These are phyloP conservation scores for Skeletonema menzelii DNA, from an alignment of 108 stramenopile genomes.

Conservation along the genomic window DNA sequence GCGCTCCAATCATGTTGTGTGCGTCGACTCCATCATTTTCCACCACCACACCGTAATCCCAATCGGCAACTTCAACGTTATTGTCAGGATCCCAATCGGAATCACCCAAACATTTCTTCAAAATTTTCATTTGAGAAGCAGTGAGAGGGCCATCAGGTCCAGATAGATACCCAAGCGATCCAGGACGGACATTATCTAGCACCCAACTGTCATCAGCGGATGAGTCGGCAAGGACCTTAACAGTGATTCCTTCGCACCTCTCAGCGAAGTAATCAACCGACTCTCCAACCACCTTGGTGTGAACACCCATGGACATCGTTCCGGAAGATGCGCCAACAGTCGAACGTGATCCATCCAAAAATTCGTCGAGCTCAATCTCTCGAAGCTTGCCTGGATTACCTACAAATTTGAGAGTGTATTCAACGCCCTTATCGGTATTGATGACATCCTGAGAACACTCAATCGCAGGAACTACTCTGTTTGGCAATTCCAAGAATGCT, in stretches of 20 bases:
- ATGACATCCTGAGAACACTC: constrained; percentile 40
- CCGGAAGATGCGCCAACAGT: constrained; percentile 37
- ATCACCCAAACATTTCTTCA: constrained; percentile 72
- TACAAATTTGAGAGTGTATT: constrained; percentile 45
- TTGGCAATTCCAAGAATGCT: constrained; percentile 59
- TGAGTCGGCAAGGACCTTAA: constrained; percentile 48
- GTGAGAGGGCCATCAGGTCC: constrained; percentile 31
- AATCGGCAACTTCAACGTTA: constrained; percentile 67
- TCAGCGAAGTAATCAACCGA: constrained; percentile 56
- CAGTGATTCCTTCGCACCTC: constrained; percentile 57
- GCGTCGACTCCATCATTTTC: constrained; percentile 38
- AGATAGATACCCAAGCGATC: constrained; percentile 46
- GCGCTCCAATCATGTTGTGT: constrained; percentile 56
- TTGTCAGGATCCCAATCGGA: constrained; percentile 59
- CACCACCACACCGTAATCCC: constrained; percentile 52
- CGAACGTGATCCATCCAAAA: constrained; percentile 53
- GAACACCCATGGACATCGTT: constrained; percentile 28
- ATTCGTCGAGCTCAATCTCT: constrained; percentile 46
- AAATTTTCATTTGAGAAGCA: constrained; percentile 37
- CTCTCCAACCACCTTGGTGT: constrained; percentile 62
- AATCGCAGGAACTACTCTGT: constrained; percentile 54
- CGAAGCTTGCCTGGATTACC: constrained; percentile 57
- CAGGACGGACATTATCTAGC: constrained; percentile 27
- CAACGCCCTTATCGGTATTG: constrained; percentile 28
- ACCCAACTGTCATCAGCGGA: constrained; percentile 29